phyloP scores from a whole-genome alignment of 106 monocot genomes.

The Allium sativum region DNA sequence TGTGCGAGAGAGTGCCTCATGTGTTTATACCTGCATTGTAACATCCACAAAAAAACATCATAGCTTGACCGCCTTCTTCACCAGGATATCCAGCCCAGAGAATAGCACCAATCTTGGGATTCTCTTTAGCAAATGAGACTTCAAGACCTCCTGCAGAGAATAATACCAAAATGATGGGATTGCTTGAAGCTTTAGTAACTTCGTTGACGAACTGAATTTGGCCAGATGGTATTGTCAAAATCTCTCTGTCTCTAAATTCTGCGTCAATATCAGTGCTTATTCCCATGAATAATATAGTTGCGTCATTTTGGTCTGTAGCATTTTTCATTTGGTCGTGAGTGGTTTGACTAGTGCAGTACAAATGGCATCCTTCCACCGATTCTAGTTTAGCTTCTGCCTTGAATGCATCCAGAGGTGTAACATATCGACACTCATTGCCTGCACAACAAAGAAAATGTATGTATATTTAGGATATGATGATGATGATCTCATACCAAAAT shows the following conservation, averaged over 20 bases:
- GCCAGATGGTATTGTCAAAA: slow-evolving; percentile 11
- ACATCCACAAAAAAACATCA: too few relatives aligned
- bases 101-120: slow-evolving; percentile 28
- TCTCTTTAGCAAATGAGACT: slow-evolving; percentile 18
- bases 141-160: slow-evolving; percentile 17
- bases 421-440: slow-evolving; percentile 17
- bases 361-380: neutral
- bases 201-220: slow-evolving; percentile 13
- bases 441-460: neutral
- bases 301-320: slow-evolving; percentile 6
- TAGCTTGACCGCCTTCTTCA: slow-evolving; percentile 26
- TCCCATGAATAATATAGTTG: slow-evolving; percentile 23
- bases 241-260: slow-evolving; percentile 12
- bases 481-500: too few relatives aligned
- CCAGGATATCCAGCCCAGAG: slow-evolving; percentile 38
- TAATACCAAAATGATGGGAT: slow-evolving; percentile 28
- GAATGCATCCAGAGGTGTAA: slow-evolving; percentile 12
- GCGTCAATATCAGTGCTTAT: slow-evolving; percentile 11
- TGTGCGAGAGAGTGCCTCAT: too few relatives aligned
- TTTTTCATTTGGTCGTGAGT: neutral
- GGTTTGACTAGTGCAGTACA: neutral
- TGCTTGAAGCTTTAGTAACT: slow-evolving; percentile 12
- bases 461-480: too few relatives aligned
- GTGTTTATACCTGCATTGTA: too few relatives aligned
- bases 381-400: neutral